Evolutionary conservation across 441 rosid species (phyloP).

Genomic region (Syzygium syzygioides): DNA sequence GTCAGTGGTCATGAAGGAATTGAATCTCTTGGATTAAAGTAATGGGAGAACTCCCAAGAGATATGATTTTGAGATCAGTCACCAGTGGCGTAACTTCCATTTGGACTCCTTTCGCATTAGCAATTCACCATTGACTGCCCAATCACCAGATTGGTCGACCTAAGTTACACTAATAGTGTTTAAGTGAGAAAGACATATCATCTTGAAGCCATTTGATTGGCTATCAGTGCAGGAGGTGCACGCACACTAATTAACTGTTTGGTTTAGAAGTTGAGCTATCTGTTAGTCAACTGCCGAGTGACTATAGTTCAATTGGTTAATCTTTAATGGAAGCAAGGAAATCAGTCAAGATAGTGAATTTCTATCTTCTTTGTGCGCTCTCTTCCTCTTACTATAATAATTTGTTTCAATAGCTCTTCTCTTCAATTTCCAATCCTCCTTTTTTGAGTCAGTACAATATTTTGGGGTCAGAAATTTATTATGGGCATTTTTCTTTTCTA

Average conservation of each 20-base stretch:
- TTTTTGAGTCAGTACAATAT: not conserved
- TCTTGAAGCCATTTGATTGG: not conserved
- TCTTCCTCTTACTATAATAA: not conserved
- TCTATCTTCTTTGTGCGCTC: not conserved
- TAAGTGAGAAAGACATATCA: not conserved
- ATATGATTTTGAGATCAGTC: not conserved
- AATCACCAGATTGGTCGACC: not conserved
- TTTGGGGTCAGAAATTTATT: not conserved
- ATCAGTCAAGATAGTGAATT: not conserved
- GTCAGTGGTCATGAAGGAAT: not conserved
- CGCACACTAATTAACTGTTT: not conserved
- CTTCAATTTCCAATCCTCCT: not conserved
- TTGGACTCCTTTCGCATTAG: not conserved
- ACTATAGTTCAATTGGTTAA: not conserved
- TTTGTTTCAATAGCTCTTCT: not conserved
- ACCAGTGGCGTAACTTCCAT: not conserved
- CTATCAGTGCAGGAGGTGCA: not conserved
- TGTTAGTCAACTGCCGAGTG: not conserved
- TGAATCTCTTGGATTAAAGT: not conserved
- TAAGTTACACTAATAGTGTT: not conserved
- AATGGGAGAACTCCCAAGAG: not conserved
- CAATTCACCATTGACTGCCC: not conserved
- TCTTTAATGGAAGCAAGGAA: not conserved
- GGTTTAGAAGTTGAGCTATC: not conserved
- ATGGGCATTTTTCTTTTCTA: constrained; percentile 7